Percentiles rank a stretch among this genome's conserved stretches.
Conservation (phyloP, 2,329 filamentous ascomycete genomes). For the Elsinoe necatrix region DNA sequence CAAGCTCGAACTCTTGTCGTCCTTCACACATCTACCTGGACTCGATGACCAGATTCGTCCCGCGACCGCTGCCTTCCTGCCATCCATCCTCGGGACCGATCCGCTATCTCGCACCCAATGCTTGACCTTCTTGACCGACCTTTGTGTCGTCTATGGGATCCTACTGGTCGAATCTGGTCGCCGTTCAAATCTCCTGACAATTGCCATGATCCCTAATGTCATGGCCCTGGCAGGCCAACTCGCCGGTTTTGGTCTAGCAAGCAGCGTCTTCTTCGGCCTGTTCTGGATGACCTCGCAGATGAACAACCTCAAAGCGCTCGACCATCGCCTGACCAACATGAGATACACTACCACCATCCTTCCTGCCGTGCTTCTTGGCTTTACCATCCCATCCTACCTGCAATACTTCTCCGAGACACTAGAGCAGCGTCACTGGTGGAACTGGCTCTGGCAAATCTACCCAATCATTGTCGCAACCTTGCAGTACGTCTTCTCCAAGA, state of each 20-base stretch:
- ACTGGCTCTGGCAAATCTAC: slow-evolving; percentile 16
- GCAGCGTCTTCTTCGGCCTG: slow-evolving; percentile 33
- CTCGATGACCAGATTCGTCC: slow-evolving; percentile 6
- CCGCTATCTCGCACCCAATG: slow-evolving; percentile 18
- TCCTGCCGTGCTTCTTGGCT: slow-evolving; percentile 24
- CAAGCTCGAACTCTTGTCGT: neutral
- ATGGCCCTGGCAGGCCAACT: slow-evolving; percentile 25
- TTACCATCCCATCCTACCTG: slow-evolving; percentile 22
- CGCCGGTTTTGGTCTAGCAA: slow-evolving; percentile 27
- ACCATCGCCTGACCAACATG: slow-evolving; percentile 28
- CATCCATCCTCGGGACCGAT: slow-evolving; percentile 7
- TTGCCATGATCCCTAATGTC: slow-evolving; percentile 19
- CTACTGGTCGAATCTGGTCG: slow-evolving; percentile 26
- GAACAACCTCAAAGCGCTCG: slow-evolving; percentile 28
- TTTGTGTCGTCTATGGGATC: slow-evolving; percentile 25
- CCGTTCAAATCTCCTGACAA: slow-evolving; percentile 25
- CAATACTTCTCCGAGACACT: slow-evolving; percentile 19
- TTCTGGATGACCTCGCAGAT: slow-evolving; percentile 30
- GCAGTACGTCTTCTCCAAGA: slow-evolving; percentile 21
- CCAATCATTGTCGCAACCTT: slow-evolving; percentile 18
- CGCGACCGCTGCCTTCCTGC: slow-evolving; percentile 12
- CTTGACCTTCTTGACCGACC: slow-evolving; percentile 24
- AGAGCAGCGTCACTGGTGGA: slow-evolving; percentile 4
- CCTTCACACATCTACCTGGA: neutral
- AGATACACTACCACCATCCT: slow-evolving; percentile 26